Percentiles rank a stretch among this genome's conserved stretches.
Conservation (phyloP, 192 early-diverging fungal species). For the Pilaira anomala region DNA sequence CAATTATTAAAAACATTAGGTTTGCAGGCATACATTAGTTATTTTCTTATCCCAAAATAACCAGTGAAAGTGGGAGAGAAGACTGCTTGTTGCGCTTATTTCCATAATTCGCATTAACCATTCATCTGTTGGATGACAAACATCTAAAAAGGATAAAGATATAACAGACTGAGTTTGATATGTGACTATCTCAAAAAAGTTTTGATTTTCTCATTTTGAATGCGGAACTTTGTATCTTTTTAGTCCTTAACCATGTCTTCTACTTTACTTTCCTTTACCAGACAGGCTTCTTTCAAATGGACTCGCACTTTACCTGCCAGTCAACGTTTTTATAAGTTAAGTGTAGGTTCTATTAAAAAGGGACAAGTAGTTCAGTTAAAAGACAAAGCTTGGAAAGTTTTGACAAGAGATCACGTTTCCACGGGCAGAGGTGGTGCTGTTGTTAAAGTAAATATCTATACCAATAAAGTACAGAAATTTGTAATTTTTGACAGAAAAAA, state of each 20-base stretch:
- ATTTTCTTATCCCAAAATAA: too few relatives aligned
- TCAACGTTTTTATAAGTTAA: conserved; percentile 48
- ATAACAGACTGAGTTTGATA: too few relatives aligned
- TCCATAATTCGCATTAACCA: too few relatives aligned
- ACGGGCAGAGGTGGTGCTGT: conserved; percentile 68
- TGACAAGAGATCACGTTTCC: conserved; percentile 59
- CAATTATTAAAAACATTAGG: too few relatives aligned
- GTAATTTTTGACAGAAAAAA: not conserved
- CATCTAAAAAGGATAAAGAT: too few relatives aligned
- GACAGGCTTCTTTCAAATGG: conserved; percentile 13
- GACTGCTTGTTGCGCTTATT: too few relatives aligned
- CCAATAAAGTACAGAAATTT: not conserved
- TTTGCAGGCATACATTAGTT: too few relatives aligned
- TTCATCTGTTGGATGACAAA: too few relatives aligned
- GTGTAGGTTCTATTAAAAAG: conserved; percentile 53
- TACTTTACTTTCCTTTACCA: too few relatives aligned
- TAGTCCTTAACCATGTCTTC: not conserved
- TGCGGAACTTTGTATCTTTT: not conserved
- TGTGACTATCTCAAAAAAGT: too few relatives aligned
- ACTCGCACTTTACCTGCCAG: not conserved
- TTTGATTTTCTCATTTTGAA: too few relatives aligned
- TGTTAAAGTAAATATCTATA: conserved; percentile 46
- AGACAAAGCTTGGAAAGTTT: conserved; percentile 63
- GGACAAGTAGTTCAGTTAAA: conserved; percentile 71
- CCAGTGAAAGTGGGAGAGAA: too few relatives aligned